These are phyloP conservation scores for Solanum okadae DNA, from an alignment of 257 asterid species.

Conservation along the genomic window DNA sequence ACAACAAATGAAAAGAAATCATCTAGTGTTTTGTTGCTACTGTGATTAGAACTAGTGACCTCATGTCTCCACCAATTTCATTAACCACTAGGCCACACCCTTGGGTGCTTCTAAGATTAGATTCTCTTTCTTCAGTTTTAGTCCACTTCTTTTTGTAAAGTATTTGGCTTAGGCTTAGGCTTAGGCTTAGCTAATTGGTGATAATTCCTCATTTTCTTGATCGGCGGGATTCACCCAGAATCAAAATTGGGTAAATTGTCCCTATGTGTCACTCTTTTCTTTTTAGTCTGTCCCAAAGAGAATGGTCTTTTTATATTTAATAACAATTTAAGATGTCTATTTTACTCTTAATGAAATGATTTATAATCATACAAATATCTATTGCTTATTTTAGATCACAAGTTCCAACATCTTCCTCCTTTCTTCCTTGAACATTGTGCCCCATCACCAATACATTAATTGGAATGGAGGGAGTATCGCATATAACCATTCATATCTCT, in stretches of 20 bases:
- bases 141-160: not conserved
- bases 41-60: not conserved
- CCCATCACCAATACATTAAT: not conserved
- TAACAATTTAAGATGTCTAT: not conserved
- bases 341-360: not conserved
- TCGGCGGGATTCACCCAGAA: not conserved
- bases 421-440: not conserved
- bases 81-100: not conserved
- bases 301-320: not conserved
- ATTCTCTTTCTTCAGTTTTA: not conserved
- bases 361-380: no score
- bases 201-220: not conserved
- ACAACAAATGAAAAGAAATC: not conserved
- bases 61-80: not conserved
- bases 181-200: not conserved
- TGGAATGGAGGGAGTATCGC: not conserved
- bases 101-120: not conserved
- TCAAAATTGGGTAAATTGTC: not conserved
- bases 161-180: not conserved
- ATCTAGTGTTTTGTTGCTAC: not conserved
- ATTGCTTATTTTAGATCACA: not conserved
- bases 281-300: not conserved
- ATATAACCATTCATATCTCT: not conserved
- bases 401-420: not conserved
- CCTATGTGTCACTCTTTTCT: not conserved